Base-by-base conservation (phyloP, 352 stramenopile species). In the Globisporangium ultimum region DNA sequence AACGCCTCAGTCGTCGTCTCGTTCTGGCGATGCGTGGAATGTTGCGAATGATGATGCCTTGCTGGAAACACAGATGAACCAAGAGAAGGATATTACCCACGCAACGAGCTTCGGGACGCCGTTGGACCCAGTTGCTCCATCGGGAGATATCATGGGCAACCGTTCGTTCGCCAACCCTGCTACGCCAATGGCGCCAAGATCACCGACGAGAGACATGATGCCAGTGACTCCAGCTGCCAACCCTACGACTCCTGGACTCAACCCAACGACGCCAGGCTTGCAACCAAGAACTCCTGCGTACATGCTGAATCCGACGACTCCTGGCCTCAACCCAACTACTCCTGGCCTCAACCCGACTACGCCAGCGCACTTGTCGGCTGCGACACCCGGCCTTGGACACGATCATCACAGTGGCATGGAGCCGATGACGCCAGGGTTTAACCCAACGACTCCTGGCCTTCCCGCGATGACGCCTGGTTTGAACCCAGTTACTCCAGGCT, bases 1-100 rank as follows among this genome's bases (percentile, higher is more conserved):
- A 45, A 95, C 83, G 46, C 83, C 83, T 53, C 78, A 81, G 50
- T 91, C 78, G 46, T 85, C 74, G 59, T 72, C 68, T 53, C 77
- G 72, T 53, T 67, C 42, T 51, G 67, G 80, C 24, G 87, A 95
- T 49, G 87, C 84, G 14, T 95, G 87, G 87, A 93, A 92, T 63
- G 80, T 91, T 60, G 81, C 82, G 9, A 95, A 95, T 69, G 87
- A 95, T 60, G 87, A 95, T 48, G 83, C 83, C 10, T 51, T 95
- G 28, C 61, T 95, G 13, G 87, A 95, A 57, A 91, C 84, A 8
- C 85, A 95, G 28, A 84, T 94, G 75, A 93, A 93, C 61, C 87
- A 95, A 56, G 87, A 95, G 60, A 92, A 92, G 63, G 87, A 95
- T 61, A 93, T 95, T 64, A 91, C 87, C 20, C 87, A 95, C 55